Conservation (phyloP, 257 asterid species). For the Asclepias syriaca region DNA sequence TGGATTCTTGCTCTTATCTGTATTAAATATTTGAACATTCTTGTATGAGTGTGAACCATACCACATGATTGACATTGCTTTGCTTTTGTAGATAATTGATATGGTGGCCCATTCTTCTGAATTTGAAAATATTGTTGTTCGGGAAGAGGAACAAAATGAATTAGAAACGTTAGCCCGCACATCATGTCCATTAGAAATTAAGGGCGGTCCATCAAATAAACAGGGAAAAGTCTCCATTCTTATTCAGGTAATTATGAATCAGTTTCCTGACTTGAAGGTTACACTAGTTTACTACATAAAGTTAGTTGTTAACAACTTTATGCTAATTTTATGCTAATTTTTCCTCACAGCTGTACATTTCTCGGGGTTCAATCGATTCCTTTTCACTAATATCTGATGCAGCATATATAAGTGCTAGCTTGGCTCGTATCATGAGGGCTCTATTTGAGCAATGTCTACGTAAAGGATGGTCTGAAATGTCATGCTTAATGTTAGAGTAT, state of each 20-base stretch:
- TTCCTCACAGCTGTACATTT: slow-evolving; percentile 71
- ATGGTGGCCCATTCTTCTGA: slow-evolving; percentile 98
- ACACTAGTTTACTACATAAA: slow-evolving; percentile 11
- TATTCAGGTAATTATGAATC: slow-evolving; percentile 62
- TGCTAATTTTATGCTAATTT: slow-evolving; percentile 23
- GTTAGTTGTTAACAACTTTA: slow-evolving; percentile 16
- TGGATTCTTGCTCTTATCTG: neutral
- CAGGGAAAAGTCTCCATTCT: slow-evolving; percentile 94
- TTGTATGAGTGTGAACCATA: neutral
- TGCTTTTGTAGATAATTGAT: slow-evolving; percentile 62
- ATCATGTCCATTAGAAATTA: slow-evolving; percentile 73
- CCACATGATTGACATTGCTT: neutral
- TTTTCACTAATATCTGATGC: slow-evolving; percentile 95
- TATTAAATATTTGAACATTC: neutral
- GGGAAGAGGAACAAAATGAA: slow-evolving; percentile 96
- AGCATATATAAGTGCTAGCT: slow-evolving; percentile 84
- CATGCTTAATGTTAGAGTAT: slow-evolving; percentile 74
- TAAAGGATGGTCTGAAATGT: slow-evolving; percentile 97
- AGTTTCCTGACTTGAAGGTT: slow-evolving; percentile 16
- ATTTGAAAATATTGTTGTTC: slow-evolving; percentile 88
- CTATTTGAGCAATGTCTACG: slow-evolving; percentile 91
- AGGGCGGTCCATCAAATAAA: slow-evolving; percentile 93
- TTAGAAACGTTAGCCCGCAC: slow-evolving; percentile 71
- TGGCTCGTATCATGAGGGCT: slow-evolving; percentile 97
- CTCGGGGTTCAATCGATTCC: slow-evolving; percentile 74